Percentiles rank a stretch among this genome's conserved stretches.
Evolutionary conservation across 1,284 basidiomycete genomes (phyloP).

Genomic region (Pascua sp.): DNA sequence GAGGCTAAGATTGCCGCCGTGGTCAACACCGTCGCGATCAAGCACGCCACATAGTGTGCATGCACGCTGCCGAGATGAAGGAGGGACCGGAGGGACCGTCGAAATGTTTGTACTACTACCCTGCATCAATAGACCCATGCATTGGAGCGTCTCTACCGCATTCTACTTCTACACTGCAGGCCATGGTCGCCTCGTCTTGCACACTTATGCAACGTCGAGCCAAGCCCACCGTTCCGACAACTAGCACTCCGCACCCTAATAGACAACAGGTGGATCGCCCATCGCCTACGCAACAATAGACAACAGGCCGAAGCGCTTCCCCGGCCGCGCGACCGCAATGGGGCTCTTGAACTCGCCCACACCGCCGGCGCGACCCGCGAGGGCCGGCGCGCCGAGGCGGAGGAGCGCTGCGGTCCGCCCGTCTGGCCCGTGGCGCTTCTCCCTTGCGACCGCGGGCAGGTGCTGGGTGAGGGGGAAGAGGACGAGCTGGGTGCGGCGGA

Average conservation of each 20-base stretch:
- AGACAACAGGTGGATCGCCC: not conserved
- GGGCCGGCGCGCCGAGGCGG: slow-evolving; percentile 33
- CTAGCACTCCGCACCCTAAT: too few species aligned
- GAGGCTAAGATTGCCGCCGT: slow-evolving; percentile 61
- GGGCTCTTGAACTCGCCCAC: slow-evolving; percentile 43
- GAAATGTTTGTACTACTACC: not conserved
- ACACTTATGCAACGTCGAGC: not conserved
- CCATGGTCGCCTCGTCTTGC: too few species aligned
- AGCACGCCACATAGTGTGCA: slow-evolving; percentile 56
- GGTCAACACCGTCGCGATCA: slow-evolving; percentile 72
- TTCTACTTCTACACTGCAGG: not conserved
- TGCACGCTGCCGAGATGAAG: too few species aligned
- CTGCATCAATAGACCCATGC: not conserved
- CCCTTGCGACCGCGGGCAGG: slow-evolving; percentile 14
- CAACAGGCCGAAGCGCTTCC: slow-evolving; percentile 45
- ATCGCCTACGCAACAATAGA: slow-evolving; percentile 31
- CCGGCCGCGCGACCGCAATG: slow-evolving; percentile 43
- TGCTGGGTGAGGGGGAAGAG: slow-evolving; percentile 33
- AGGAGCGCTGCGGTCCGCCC: slow-evolving; percentile 33
- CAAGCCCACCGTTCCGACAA: too few species aligned
- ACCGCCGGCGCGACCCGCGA: slow-evolving; percentile 12
- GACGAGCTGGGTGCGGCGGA: slow-evolving; percentile 38
- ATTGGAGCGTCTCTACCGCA: not conserved
- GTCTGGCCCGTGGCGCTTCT: slow-evolving; percentile 9
- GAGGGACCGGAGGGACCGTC: too few species aligned